Evolutionary conservation across 73 alveolate genomes (phyloP), one percentile per base, ranked within the genome.

Genomic region (Paramecium sexaurelia): DNA sequence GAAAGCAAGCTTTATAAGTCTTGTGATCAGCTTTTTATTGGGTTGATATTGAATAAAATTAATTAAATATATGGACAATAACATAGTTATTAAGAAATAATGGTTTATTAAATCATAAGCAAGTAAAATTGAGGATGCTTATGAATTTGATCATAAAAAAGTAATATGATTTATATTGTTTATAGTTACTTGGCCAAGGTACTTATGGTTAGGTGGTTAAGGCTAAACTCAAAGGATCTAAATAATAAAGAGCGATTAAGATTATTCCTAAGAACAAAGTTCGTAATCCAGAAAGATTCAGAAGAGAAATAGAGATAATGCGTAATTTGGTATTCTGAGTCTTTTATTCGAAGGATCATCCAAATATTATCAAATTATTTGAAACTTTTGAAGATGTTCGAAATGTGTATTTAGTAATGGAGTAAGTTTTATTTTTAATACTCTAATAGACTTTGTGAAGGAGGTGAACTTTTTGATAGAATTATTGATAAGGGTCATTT

Each of bases 401-500:
- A 22, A 88, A 91, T 39, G 71, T 95, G 8, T 85, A 94, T 67
- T 69, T 95, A 45, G 95, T 95, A 17, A 95, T 94, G 97, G 98
- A 95, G 98, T 75, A 92, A 73, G 29, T 51, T 26, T 3, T 2
- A 17, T 51, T 93, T 95, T 26, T 35, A 29, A 11, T 10, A 40
- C 47, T 61, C 24, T 20, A 87, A 68, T 55, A 93, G 96, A 85
- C 51, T 93, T 39, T 97, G 99, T 47, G 92, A 92, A 29, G 99
- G 99, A 37, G 99, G 99, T 24, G 99, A 97, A 89, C 93, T 97
- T 32, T 96, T 95, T 67, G 98, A 97, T 33, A 85, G 94, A 86
- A 95, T 97, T 85, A 94, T 94, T 22, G 92, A 78, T 32, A 92
- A 94, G 84, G 96, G 96, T 32, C 94, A 92, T 57, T 93, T 95